phyloP scores from a whole-genome alignment of 2,329 filamentous ascomycete genomes.

The Fusarium xyrophilum region DNA sequence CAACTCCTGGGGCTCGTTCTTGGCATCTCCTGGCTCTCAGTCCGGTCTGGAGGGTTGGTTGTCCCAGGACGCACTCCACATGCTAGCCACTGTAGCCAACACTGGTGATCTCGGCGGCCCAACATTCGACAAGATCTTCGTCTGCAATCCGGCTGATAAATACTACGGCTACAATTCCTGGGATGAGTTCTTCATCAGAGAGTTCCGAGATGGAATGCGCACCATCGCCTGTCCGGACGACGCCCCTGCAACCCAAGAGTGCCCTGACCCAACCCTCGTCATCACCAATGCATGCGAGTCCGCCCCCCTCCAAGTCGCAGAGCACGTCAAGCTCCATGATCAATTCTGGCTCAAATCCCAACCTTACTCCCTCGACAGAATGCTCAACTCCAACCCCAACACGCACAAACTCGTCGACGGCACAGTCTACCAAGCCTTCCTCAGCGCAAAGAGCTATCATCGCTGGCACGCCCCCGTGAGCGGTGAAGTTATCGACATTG shows the following conservation, averaged over 20 bases:
- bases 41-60: not conserved
- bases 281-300: conserved; percentile 54
- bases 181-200: conserved; percentile 16
- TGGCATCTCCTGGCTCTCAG: not conserved
- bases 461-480: conserved; percentile 70
- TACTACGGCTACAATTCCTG: conserved; percentile 12
- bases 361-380: conserved; percentile 66
- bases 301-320: conserved; percentile 56
- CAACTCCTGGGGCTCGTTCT: not conserved
- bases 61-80: not conserved
- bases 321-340: conserved; percentile 59
- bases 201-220: not conserved
- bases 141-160: not conserved
- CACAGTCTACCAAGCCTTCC: conserved; percentile 71
- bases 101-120: not conserved
- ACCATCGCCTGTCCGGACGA: not conserved
- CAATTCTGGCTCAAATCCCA: conserved; percentile 71
- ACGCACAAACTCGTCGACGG: conserved; percentile 62
- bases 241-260: not conserved
- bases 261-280: not conserved
- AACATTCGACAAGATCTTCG: conserved; percentile 6
- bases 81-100: conserved; percentile 10
- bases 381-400: conserved; percentile 60
- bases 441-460: conserved; percentile 70
- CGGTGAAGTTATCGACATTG: conserved; percentile 54